Base-by-base conservation (phyloP, 352 stramenopile species). In the Elongisporangium senticosum region DNA sequence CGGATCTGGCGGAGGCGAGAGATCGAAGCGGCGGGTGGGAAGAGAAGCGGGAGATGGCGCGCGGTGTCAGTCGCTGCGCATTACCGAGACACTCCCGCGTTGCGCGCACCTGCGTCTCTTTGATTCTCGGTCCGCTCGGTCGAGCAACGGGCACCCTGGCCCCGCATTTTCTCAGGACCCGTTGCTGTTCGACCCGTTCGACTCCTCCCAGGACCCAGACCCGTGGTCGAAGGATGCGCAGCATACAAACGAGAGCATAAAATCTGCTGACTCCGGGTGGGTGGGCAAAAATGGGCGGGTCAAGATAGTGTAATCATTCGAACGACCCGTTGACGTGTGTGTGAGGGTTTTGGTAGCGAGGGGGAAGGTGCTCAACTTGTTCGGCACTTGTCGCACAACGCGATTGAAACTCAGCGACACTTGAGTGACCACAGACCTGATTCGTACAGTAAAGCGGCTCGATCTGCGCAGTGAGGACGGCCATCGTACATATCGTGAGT, bases 111-210 rank as follows among this genome's bases (percentile, higher is more conserved):
- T 43, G 33, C 33, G 33, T 43, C 33, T 43, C 33, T 43, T 43
- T 43, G 33, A 43, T 43, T 43, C 33, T 43, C 33, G 33, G 33
- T 43, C 33, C 33, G 33, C 33, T 43, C 33, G 33, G 15, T 43
- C 33, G 33, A 43, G 33, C 33, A 43, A 43, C 33, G 33, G 33
- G 33, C 33, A 43, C 33, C 33, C 33, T 43, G 33, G 33, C 33
- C 33, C 33, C 33, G 33, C 33, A 43, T 43, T 43, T 43, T 43
- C 33, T 43, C 33, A 43, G 33, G 33, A 43, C 33, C 33, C 54
- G 49, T 51, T 65, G 22, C 37, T 33, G 6, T 55, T 43, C 19
- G 7, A 55, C 50, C 22, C 50, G 22, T 24, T 19, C 7, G 6
- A 55, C 2, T 43, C 3, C 28, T 13, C 6, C 11, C 26, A 37